phyloP scores from a whole-genome alignment of 2,329 filamentous ascomycete genomes.

The Dactylellina drechsleri region DNA sequence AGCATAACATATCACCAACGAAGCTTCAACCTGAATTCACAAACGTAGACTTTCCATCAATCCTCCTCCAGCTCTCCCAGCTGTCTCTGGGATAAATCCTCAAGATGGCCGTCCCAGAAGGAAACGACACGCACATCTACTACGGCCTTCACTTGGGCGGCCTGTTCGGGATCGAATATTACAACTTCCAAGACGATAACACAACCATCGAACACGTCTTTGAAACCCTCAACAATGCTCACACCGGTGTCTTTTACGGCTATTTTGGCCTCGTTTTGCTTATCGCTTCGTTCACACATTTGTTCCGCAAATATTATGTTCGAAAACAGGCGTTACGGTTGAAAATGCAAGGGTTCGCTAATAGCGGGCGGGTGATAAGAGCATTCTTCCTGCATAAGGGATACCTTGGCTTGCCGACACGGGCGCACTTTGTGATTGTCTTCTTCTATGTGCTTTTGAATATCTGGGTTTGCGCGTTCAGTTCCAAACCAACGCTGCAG shows the following conservation, averaged over 20 bases:
- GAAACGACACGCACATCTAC: conserved; percentile 49
- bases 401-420: conserved; percentile 44
- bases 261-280: conserved; percentile 41
- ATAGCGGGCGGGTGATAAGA: conserved; percentile 18
- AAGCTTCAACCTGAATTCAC: not conserved
- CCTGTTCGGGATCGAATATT: conserved; percentile 41
- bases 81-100: conserved; percentile 20
- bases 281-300: conserved; percentile 28
- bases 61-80: conserved; percentile 24
- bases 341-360: conserved; percentile 20
- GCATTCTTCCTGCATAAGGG: conserved; percentile 49
- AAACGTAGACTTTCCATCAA: not conserved
- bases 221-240: conserved; percentile 50
- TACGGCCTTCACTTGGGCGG: conserved; percentile 51
- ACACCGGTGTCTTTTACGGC: conserved; percentile 52
- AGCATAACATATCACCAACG: not conserved
- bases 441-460: conserved; percentile 47
- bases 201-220: conserved; percentile 51
- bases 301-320: conserved; percentile 48
- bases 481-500: conserved; percentile 45
- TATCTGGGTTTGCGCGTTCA: conserved; percentile 49
- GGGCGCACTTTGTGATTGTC: conserved; percentile 48
- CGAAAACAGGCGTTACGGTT: conserved; percentile 27
- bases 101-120: conserved; percentile 13
- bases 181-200: conserved; percentile 45